These are phyloP conservation scores for Yarrowia yakushimensis DNA, from an alignment of 805 yeast genomes.

Conservation along the genomic window DNA sequence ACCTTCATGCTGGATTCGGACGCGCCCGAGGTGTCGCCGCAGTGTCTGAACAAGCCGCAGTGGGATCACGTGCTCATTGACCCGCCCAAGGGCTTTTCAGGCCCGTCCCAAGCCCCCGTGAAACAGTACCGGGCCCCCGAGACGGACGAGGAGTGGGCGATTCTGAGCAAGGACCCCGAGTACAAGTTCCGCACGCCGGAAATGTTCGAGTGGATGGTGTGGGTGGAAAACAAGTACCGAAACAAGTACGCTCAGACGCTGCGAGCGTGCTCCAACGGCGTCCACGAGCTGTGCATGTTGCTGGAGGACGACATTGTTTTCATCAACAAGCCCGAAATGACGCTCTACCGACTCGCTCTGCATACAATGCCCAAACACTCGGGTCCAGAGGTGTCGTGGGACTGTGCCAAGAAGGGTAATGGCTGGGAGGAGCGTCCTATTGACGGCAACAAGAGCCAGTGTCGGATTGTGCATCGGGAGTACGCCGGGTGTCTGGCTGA, in stretches of 20 bases:
- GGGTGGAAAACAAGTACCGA: background rate
- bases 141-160: background rate
- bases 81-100: background rate
- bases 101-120: background rate
- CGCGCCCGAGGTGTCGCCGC: background rate
- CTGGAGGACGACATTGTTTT: conserved; percentile 30
- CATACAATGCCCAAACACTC: conserved; percentile 4
- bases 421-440: background rate
- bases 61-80: background rate
- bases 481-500: conserved; percentile 13
- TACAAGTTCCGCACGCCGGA: conserved; percentile 7
- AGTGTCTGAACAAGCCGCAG: background rate
- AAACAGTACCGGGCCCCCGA: background rate
- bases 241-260: conserved; percentile 21
- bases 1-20: conserved; percentile 17
- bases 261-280: conserved; percentile 26
- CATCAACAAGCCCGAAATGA: conserved; percentile 14
- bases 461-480: background rate
- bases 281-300: conserved; percentile 28
- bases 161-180: background rate
- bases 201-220: background rate
- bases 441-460: conserved; percentile 20
- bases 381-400: conserved; percentile 14
- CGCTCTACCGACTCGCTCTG: background rate
- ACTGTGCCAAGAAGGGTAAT: conserved; percentile 16